Conservation (phyloP, 2,329 filamentous ascomycete species). For the Apiospora aurea region DNA sequence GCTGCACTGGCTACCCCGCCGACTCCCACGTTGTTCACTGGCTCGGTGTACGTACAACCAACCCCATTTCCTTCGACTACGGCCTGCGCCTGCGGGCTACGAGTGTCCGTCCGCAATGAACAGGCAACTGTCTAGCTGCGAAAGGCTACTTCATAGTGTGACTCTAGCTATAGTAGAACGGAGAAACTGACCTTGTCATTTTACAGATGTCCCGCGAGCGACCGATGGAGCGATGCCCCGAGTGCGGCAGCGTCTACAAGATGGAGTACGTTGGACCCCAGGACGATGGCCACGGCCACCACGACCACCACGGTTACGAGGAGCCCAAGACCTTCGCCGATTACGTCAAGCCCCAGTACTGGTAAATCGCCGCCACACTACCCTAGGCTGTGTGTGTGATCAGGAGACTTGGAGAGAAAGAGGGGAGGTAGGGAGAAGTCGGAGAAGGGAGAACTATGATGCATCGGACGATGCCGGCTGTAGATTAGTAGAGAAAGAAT, state of each 20-base stretch:
- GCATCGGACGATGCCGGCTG: conserved; percentile 7
- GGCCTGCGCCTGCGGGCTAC: background rate
- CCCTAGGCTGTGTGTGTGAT: conserved; percentile 18
- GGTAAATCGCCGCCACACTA: conserved; percentile 51
- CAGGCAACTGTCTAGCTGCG: conserved; percentile 7
- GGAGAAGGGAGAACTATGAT: background rate
- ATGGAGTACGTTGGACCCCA: conserved; percentile 93
- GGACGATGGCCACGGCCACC: conserved; percentile 71
- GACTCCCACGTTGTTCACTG: conserved; percentile 92
- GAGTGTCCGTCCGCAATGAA: background rate
- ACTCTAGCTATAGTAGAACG: background rate
- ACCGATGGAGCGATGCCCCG: conserved; percentile 91
- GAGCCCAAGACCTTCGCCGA: conserved; percentile 98
- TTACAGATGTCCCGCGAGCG: conserved; percentile 82
- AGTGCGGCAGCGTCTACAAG: conserved; percentile 97
- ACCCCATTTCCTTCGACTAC: background rate
- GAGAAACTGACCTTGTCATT: background rate
- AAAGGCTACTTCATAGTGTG: conserved; percentile 29
- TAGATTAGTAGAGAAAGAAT: conserved; percentile 22
- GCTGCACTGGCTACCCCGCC: conserved; percentile 92
- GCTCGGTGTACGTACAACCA: conserved; percentile 74
- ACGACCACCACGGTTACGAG: conserved; percentile 69
- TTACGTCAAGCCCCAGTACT: conserved; percentile 94
- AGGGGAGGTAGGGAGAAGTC: background rate
- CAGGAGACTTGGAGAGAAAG: background rate